Conservation (phyloP, 2,329 filamentous ascomycete genomes). For the Colletotrichum lindemuthianum region DNA sequence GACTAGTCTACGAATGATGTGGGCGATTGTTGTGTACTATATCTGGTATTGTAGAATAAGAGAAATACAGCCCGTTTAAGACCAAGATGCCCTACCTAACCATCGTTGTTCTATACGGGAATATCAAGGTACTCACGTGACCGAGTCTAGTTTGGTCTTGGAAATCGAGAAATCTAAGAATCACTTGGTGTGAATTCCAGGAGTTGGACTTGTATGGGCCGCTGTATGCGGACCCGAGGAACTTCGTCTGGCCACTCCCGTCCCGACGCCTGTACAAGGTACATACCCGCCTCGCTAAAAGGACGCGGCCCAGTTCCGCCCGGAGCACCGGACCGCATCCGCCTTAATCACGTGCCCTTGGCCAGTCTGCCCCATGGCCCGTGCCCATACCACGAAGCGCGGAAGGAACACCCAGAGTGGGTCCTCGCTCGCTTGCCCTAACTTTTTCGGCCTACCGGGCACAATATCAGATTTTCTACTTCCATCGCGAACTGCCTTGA, state of each 20-base stretch:
- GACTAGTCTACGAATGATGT: slow-evolving; percentile 1
- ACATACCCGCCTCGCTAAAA: too few species aligned
- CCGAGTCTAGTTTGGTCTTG: too few species aligned
- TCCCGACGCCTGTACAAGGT: too few species aligned
- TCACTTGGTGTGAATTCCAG: too few species aligned
- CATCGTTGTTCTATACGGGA: too few species aligned
- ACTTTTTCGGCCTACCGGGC: background rate
- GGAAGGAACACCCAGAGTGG: background rate
- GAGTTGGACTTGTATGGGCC: too few species aligned
- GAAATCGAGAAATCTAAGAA: too few species aligned
- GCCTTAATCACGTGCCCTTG: background rate
- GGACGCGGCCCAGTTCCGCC: background rate
- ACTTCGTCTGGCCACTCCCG: too few species aligned
- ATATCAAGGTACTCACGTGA: too few species aligned
- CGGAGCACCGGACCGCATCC: background rate
- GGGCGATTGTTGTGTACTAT: slow-evolving; percentile 25
- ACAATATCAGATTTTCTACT: slow-evolving; percentile 18
- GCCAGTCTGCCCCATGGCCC: slow-evolving; percentile 19
- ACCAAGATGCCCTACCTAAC: background rate
- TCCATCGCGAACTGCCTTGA: slow-evolving; percentile 28
- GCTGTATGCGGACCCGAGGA: too few species aligned
- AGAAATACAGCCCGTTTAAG: slow-evolving; percentile 20
- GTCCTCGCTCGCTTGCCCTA: slow-evolving; percentile 18
- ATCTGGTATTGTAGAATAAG: slow-evolving; percentile 34
- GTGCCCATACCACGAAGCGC: background rate